Conservation (phyloP, 345 rosid genomes). For the Corchorus olitorius region DNA sequence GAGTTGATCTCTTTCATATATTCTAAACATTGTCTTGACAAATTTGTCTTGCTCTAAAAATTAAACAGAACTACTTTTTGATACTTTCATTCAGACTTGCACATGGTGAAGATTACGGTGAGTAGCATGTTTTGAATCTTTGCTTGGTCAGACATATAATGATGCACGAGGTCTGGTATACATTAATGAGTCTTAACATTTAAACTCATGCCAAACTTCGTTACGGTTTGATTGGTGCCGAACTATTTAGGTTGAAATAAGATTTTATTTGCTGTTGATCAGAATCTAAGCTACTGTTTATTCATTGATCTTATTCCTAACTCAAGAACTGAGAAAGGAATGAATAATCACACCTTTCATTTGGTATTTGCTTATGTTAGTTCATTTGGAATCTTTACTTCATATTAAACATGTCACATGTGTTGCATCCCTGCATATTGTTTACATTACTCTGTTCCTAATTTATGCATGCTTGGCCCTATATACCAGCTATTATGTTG, state of each 20-base stretch:
- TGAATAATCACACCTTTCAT: not conserved
- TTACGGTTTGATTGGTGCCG: not conserved
- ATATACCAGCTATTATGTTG: not conserved
- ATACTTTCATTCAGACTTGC: too few relatives aligned
- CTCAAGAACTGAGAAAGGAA: not conserved
- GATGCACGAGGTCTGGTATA: not conserved
- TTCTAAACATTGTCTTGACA: too few relatives aligned
- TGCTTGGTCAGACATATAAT: conserved; percentile 1
- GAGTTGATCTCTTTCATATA: not conserved
- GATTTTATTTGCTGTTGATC: not conserved
- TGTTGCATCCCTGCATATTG: not conserved
- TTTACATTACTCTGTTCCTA: not conserved
- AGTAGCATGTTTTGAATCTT: too few relatives aligned
- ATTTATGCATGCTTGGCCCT: not conserved
- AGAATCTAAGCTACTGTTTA: not conserved
- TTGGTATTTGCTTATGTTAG: not conserved
- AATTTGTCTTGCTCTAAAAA: too few relatives aligned
- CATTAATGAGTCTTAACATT: not conserved
- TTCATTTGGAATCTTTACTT: not conserved
- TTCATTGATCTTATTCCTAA: not conserved
- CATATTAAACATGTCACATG: not conserved
- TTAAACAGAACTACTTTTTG: too few relatives aligned
- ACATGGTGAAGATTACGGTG: too few relatives aligned
- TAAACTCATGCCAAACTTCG: not conserved
- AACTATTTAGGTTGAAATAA: not conserved